Evolutionary conservation across 495 filamentous ascomycete genomes (phyloP).

Genomic region (Cryomyces minteri): DNA sequence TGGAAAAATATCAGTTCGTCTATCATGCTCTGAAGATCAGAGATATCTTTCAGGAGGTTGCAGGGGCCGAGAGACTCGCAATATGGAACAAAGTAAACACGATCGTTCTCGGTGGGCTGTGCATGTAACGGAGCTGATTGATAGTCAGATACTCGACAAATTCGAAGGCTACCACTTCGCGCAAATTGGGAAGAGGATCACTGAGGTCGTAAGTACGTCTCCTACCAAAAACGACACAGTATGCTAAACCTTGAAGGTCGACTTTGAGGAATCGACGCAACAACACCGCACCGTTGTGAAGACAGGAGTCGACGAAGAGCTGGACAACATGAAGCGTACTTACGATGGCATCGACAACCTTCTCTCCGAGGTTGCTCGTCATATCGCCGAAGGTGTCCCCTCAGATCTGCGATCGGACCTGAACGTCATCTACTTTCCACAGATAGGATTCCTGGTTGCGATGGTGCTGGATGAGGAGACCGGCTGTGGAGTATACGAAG

Average conservation of each 20-base stretch:
- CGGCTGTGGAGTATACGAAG: slow-evolving; percentile 46
- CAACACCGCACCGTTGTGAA: slow-evolving; percentile 57
- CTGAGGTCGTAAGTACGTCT: slow-evolving; percentile 30
- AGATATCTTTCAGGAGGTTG: slow-evolving; percentile 42
- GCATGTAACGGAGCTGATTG: not conserved
- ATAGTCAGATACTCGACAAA: slow-evolving; percentile 19
- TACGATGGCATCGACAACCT: slow-evolving; percentile 63
- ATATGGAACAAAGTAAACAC: slow-evolving; percentile 39
- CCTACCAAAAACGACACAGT: not conserved
- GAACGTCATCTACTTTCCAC: slow-evolving; percentile 75
- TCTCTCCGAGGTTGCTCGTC: slow-evolving; percentile 44
- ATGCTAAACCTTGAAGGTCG: slow-evolving; percentile 30
- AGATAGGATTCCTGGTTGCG: slow-evolving; percentile 76
- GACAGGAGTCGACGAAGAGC: slow-evolving; percentile 49
- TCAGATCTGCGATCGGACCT: slow-evolving; percentile 33
- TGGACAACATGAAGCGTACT: slow-evolving; percentile 59
- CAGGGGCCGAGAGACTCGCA: slow-evolving; percentile 30
- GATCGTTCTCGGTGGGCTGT: not conserved
- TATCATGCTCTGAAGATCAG: slow-evolving; percentile 50
- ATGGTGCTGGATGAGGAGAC: slow-evolving; percentile 44
- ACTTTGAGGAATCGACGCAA: slow-evolving; percentile 63
- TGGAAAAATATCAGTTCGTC: slow-evolving; percentile 28
- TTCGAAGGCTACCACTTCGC: slow-evolving; percentile 31
- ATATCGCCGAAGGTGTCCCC: slow-evolving; percentile 45
- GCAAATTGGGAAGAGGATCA: slow-evolving; percentile 48